Base-by-base conservation (phyloP, 2,329 filamentous ascomycete genomes). In the Xylaria sp. region DNA sequence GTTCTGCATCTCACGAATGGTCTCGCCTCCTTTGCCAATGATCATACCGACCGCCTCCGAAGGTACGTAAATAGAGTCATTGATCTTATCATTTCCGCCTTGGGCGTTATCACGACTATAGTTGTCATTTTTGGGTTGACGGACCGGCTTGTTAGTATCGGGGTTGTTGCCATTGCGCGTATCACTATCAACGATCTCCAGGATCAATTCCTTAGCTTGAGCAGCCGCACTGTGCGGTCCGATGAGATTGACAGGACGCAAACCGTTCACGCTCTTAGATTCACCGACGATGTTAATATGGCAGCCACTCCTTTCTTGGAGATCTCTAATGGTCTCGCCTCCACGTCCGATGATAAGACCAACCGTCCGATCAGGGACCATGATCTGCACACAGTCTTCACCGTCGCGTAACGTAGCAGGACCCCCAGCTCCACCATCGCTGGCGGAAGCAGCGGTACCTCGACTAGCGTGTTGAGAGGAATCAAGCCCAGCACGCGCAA, bases 31-130 rank as follows among this genome's bases (percentile, higher is more conserved):
- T 81, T 96, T 96, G 67, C 93, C 93, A 63, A 97, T 97, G 67
- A 97, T 96, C 93, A 97, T 97, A 63, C 93, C 93, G 56, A 97
- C 93, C 5, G 93, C 90, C 74, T 97, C 93, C 21, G 92, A 94
- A 11, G 93, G 93, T 9, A 97, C 92, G 68, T 87, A 88, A 65
- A 97, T 92, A 40, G 87, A 88, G 72, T 97, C 92, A 71, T 89
- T 93, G 70, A 90, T 84, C 79, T 93, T 94, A 68, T 91, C 89
- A 54, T 72, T 74, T 25, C 74, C 73, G 37, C 71, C 76, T 58
- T 76, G 79, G 29, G 74, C 76, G 57, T 73, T 74, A 53, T 81
- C 79, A 62, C 79, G 78, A 51, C 71, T 75, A 48, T 77, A 70
- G 37, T 51, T 58, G 2, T 78, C 78, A 70, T 74, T 75, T 58